Percentiles rank a stretch among this genome's conserved stretches.
These are phyloP conservation scores for Peterozyma xylosa DNA, from an alignment of 805 yeast species.

Conservation along the genomic window DNA sequence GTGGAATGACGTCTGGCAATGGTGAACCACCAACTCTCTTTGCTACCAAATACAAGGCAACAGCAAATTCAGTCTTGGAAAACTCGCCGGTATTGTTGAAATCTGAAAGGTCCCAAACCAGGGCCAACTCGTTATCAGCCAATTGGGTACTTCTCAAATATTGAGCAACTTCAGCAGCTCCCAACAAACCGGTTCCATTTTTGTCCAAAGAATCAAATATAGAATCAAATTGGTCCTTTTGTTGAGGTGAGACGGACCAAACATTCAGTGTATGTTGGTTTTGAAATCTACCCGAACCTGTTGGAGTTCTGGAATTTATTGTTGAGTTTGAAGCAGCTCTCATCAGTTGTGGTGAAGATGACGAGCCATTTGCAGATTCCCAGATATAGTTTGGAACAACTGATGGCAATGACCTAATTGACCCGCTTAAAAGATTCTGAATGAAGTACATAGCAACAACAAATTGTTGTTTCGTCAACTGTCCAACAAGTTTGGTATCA, in stretches of 20 bases:
- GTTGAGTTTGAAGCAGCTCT: not conserved
- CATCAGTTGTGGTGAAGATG: not conserved
- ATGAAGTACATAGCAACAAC: conserved; percentile 93
- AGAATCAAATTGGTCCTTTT: conserved; percentile 69
- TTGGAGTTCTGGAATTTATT: conserved; percentile 5
- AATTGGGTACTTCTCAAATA: conserved; percentile 85
- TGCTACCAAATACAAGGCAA: conserved; percentile 91
- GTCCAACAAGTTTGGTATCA: conserved; percentile 70
- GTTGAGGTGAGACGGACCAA: conserved; percentile 65
- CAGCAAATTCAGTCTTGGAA: conserved; percentile 74
- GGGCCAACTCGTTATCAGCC: conserved; percentile 76
- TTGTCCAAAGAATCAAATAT: conserved; percentile 78
- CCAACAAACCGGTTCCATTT: conserved; percentile 48
- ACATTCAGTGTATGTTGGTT: conserved; percentile 3
- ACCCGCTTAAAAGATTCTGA: conserved; percentile 67
- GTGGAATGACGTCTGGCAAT: conserved; percentile 75
- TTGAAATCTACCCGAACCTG: not conserved
- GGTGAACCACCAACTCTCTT: conserved; percentile 70
- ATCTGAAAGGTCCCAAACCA: conserved; percentile 93
- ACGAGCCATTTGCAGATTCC: conserved; percentile 16
- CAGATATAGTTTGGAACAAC: conserved; percentile 24
- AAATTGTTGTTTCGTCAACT: conserved; percentile 67
- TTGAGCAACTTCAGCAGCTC: conserved; percentile 78
- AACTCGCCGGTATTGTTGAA: conserved; percentile 80
- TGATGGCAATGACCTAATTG: conserved; percentile 33